These are phyloP conservation scores for Parsonsia alboflavescens DNA, from an alignment of 257 asterid species.

Conservation along the genomic window DNA sequence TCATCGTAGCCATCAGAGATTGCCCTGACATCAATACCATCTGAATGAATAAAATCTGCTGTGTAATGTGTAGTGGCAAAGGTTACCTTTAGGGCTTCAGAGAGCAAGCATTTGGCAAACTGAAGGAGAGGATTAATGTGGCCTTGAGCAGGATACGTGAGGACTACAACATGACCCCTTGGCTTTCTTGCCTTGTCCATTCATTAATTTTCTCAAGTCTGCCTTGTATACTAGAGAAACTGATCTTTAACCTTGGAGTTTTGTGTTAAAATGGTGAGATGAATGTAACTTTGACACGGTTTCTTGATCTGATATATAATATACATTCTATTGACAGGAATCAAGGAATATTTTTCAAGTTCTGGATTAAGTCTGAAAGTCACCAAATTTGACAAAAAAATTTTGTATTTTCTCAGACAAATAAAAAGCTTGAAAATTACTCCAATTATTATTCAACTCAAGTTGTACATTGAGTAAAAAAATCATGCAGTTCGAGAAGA, in stretches of 20 bases:
- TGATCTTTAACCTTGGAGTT: too few species aligned
- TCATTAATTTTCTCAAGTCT: too few species aligned
- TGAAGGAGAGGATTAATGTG: constrained; percentile 79
- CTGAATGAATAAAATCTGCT: neutral
- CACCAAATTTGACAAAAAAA: too few species aligned
- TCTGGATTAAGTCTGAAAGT: too few species aligned
- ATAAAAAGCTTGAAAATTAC: too few species aligned
- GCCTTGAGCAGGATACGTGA: constrained; percentile 73
- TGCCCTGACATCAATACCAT: constrained; percentile 7
- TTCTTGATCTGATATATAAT: neutral
- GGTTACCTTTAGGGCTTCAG: constrained; percentile 56
- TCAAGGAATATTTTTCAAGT: too few species aligned
- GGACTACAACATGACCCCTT: constrained; percentile 37
- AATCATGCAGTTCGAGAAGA: neutral
- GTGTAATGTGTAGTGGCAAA: constrained; percentile 10
- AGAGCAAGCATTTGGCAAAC: constrained; percentile 56
- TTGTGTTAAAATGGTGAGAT: neutral
- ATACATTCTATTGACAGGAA: too few species aligned
- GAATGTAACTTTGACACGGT: neutral
- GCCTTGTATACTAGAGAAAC: too few species aligned
- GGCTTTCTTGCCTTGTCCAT: neutral
- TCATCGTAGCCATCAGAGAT: constrained; percentile 23
- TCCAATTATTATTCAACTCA: too few species aligned
- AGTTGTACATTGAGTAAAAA: too few species aligned
- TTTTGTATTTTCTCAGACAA: too few species aligned